These are phyloP conservation scores for Diaporthe aspalathi DNA, from an alignment of 2,329 filamentous ascomycete genomes.

Conservation along the genomic window DNA sequence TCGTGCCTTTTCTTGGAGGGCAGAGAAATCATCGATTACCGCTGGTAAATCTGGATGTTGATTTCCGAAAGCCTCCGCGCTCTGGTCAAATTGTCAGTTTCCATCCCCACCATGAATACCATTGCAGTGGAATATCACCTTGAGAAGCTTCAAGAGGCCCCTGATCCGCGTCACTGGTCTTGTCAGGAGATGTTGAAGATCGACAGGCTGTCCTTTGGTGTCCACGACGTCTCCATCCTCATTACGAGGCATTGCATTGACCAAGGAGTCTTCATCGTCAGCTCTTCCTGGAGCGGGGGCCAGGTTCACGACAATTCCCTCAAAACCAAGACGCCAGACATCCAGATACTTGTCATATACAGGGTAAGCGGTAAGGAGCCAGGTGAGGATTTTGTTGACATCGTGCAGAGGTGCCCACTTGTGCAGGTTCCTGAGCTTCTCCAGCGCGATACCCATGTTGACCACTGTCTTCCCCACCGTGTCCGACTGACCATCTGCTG, in stretches of 20 bases:
- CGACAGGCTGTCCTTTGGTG: slow-evolving; percentile 86
- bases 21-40: slow-evolving; percentile 73
- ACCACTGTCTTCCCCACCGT: slow-evolving; percentile 86
- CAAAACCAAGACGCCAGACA: slow-evolving; percentile 92
- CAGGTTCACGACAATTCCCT: slow-evolving; percentile 93
- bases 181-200: slow-evolving; percentile 93
- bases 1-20: slow-evolving; percentile 80
- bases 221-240: slow-evolving; percentile 75
- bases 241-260: slow-evolving; percentile 70
- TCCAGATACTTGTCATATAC: slow-evolving; percentile 88
- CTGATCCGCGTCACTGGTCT: slow-evolving; percentile 89
- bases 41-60: slow-evolving; percentile 65
- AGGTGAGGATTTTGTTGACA: slow-evolving; percentile 77
- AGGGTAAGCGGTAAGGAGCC: slow-evolving; percentile 82
- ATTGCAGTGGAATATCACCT: slow-evolving; percentile 58
- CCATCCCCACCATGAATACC: not conserved
- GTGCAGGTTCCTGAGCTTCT: slow-evolving; percentile 84
- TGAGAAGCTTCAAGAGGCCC: slow-evolving; percentile 85
- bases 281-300: slow-evolving; percentile 70
- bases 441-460: slow-evolving; percentile 90
- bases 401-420: slow-evolving; percentile 81
- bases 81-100: slow-evolving; percentile 55
- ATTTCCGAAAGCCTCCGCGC: slow-evolving; percentile 69
- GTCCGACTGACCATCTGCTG: slow-evolving; percentile 63
- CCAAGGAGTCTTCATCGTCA: slow-evolving; percentile 70